Evolutionary conservation across 2,329 filamentous ascomycete genomes (phyloP).

Genomic region (Alternaria solani): DNA sequence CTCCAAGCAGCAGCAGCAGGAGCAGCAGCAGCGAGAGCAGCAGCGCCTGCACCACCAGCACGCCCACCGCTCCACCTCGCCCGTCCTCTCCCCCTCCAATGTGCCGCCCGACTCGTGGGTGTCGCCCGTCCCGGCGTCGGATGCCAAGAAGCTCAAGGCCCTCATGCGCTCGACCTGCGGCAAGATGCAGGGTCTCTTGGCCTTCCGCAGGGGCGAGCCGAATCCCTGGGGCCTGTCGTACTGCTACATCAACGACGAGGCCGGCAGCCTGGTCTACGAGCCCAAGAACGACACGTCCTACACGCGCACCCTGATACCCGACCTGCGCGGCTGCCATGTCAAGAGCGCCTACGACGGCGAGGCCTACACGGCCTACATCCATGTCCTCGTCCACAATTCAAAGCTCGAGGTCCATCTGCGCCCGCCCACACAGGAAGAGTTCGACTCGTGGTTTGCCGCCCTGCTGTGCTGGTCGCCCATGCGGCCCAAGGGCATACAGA

Average conservation of each 20-base stretch:
- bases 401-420: conserved; percentile 70
- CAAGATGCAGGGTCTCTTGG: conserved; percentile 79
- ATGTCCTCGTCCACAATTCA: conserved; percentile 62
- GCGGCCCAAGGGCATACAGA: conserved; percentile 64
- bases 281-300: conserved; percentile 72
- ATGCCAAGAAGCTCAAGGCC: conserved; percentile 75
- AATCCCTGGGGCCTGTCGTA: conserved; percentile 74
- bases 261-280: conserved; percentile 77
- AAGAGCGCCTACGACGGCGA: conserved; percentile 59
- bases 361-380: conserved; percentile 59
- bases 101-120: conserved; percentile 47
- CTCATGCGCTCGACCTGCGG: conserved; percentile 82
- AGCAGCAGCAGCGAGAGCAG: conserved; percentile 1
- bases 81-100: conserved; percentile 32
- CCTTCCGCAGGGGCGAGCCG: conserved; percentile 70
- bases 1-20: conserved; percentile 36
- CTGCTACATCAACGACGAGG: conserved; percentile 79
- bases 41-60: neutral
- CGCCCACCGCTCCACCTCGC: conserved; percentile 26
- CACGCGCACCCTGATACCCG: conserved; percentile 69
- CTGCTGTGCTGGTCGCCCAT: conserved; percentile 83
- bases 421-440: conserved; percentile 70
- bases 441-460: conserved; percentile 82
- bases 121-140: conserved; percentile 62
- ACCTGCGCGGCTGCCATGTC: conserved; percentile 77